Conservation (phyloP, 2,329 filamentous ascomycete species). For the Diaporthe vexans region DNA sequence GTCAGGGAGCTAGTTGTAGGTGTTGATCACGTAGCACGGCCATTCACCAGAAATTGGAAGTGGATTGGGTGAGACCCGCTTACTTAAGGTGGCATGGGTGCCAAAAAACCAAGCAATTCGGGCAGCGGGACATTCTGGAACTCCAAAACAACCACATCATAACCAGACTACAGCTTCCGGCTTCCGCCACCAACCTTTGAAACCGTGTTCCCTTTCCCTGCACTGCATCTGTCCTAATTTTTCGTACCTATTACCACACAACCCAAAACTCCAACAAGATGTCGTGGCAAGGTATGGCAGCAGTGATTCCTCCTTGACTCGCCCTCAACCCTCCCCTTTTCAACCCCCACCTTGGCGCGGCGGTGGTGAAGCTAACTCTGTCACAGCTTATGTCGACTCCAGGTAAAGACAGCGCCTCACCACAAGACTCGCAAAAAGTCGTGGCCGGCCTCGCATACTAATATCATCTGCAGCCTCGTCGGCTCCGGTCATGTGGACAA, state of each 20-base stretch:
- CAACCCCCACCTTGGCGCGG: conserved; percentile 45
- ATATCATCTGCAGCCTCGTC: conserved; percentile 73
- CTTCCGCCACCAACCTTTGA: conserved; percentile 23
- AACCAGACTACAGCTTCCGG: conserved; percentile 34
- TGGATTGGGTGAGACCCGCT: conserved; percentile 40
- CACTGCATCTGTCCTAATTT: conserved; percentile 29
- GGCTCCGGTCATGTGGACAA: conserved; percentile 84
- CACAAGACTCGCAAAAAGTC: not conserved
- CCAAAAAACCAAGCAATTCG: conserved; percentile 35
- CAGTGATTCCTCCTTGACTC: not conserved
- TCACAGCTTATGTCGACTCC: conserved; percentile 64
- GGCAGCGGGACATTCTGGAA: conserved; percentile 34
- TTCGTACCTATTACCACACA: conserved; percentile 39
- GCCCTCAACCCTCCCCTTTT: conserved; percentile 42
- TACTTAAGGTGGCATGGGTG: conserved; percentile 40
- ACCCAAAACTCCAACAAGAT: conserved; percentile 59
- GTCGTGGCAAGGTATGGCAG: conserved; percentile 79
- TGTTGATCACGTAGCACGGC: conserved; percentile 23
- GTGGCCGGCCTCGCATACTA: conserved; percentile 28
- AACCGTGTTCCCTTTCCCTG: conserved; percentile 14
- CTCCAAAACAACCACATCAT: conserved; percentile 37
- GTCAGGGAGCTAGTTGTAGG: not conserved
- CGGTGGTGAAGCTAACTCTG: conserved; percentile 49
- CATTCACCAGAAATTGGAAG: conserved; percentile 24
- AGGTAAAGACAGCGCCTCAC: conserved; percentile 55